A percentile compares a stretch with the other conserved stretches of the same genome.
These are phyloP conservation scores for Penicillium antarcticum DNA, from an alignment of 495 filamentous ascomycete genomes.

Conservation along the genomic window DNA sequence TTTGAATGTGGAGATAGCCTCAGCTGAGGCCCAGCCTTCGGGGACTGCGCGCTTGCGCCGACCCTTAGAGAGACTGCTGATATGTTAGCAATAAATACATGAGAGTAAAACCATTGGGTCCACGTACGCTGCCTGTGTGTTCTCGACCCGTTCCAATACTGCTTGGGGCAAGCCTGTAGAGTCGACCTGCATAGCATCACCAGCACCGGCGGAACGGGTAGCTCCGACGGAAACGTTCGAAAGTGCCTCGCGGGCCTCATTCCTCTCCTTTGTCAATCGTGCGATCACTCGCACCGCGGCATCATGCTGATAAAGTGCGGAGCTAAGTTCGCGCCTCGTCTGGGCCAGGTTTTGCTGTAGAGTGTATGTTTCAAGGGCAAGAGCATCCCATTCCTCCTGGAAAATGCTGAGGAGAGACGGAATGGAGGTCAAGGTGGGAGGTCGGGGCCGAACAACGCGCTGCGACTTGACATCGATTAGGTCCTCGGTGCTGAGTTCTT, in stretches of 20 bases:
- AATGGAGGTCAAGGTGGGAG: conserved; percentile 93
- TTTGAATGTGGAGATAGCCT: conserved; percentile 67
- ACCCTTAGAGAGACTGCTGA: conserved; percentile 69
- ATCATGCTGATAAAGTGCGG: conserved; percentile 93
- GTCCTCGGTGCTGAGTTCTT: conserved; percentile 82
- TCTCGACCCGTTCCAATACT: conserved; percentile 70
- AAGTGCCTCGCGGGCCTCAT: conserved; percentile 90
- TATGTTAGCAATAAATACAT: background rate
- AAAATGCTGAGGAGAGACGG: conserved; percentile 95
- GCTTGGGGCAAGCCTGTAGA: conserved; percentile 65
- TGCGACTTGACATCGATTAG: conserved; percentile 82
- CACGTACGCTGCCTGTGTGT: conserved; percentile 71
- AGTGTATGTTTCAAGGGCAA: conserved; percentile 86
- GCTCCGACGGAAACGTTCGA: conserved; percentile 73
- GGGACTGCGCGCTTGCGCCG: conserved; percentile 86
- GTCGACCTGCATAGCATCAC: conserved; percentile 92
- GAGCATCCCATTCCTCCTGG: conserved; percentile 96
- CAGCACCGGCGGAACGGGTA: conserved; percentile 51
- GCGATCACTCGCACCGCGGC: conserved; percentile 92
- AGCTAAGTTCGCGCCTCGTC: conserved; percentile 87
- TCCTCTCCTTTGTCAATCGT: conserved; percentile 79
- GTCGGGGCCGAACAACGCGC: conserved; percentile 79
- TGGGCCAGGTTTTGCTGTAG: conserved; percentile 83
- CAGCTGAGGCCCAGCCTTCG: conserved; percentile 75
- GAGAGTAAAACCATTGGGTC: background rate